These are phyloP conservation scores for Inga oerstediana DNA, from an alignment of 306 rosid species.

Conservation along the genomic window DNA sequence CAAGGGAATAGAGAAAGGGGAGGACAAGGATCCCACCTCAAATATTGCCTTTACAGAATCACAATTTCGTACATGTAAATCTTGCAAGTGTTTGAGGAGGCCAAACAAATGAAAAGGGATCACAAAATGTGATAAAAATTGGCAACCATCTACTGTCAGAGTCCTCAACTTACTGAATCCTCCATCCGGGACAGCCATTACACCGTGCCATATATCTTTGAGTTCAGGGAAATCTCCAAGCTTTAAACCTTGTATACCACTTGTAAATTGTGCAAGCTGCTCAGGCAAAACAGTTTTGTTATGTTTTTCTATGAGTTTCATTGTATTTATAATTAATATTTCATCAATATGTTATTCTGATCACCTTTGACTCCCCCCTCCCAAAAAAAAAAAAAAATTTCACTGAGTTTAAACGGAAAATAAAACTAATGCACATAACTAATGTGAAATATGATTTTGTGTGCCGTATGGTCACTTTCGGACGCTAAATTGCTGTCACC, in stretches of 20 bases:
- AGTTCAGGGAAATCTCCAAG: neutral
- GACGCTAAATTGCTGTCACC: no score
- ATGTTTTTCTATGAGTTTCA: no score
- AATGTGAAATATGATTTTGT: no score
- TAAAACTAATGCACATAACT: no score
- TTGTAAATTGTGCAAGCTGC: neutral
- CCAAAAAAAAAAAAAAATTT: no score
- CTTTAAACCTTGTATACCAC: neutral
- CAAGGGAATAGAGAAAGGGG: neutral
- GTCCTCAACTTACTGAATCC: neutral
- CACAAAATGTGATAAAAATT: neutral
- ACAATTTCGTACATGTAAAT: neutral
- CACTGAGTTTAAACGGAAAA: no score
- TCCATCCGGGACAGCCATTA: neutral
- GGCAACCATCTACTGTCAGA: no score
- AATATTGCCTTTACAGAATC: neutral
- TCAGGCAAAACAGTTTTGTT: no score
- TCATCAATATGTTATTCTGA: no score
- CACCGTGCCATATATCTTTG: neutral
- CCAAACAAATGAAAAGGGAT: neutral
- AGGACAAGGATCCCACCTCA: neutral
- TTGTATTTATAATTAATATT: no score
- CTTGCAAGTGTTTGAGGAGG: neutral
- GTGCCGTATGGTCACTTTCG: no score
- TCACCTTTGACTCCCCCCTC: no score